phyloP scores from a whole-genome alignment of 1,139 yeast genomes.

The Tardiomyces depauwii region DNA sequence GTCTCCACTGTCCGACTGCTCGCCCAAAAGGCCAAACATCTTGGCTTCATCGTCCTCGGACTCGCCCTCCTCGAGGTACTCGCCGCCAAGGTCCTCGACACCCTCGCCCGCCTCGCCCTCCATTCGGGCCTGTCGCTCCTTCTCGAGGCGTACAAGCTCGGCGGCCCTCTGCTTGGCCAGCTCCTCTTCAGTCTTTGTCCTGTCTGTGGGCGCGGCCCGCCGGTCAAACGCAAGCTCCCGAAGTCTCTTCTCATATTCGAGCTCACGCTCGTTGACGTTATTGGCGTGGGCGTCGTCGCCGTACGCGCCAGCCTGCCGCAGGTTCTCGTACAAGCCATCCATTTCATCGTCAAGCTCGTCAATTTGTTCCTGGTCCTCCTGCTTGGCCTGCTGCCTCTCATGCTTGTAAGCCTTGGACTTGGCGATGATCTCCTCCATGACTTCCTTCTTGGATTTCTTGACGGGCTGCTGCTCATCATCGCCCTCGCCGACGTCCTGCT shows the following conservation, averaged over 20 bases:
- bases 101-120: conserved; percentile 39
- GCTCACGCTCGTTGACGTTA: conserved; percentile 26
- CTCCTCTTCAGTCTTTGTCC: conserved; percentile 91
- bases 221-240: conserved; percentile 73
- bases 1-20: conserved; percentile 33
- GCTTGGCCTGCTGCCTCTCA: conserved; percentile 74
- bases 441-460: conserved; percentile 85
- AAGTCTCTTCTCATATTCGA: conserved; percentile 64
- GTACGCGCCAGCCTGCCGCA: conserved; percentile 25
- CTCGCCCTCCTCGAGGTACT: conserved; percentile 2
- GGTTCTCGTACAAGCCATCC: conserved; percentile 62
- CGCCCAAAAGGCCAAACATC: conserved; percentile 13
- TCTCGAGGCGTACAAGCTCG: conserved; percentile 57
- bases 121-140: conserved; percentile 76
- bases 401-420: conserved; percentile 85
- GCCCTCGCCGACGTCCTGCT: conserved; percentile 17
- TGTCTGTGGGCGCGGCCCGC: conserved; percentile 90
- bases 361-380: conserved; percentile 57
- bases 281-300: conserved; percentile 14
- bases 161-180: conserved; percentile 56
- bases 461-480: conserved; percentile 36
- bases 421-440: conserved; percentile 93
- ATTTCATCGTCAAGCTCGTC: conserved; percentile 69
- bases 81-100: conserved; percentile 41
- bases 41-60: conserved; percentile 11